These are phyloP conservation scores for Cryphonectria japonica DNA, from an alignment of 2,329 filamentous ascomycete species.

Conservation along the genomic window DNA sequence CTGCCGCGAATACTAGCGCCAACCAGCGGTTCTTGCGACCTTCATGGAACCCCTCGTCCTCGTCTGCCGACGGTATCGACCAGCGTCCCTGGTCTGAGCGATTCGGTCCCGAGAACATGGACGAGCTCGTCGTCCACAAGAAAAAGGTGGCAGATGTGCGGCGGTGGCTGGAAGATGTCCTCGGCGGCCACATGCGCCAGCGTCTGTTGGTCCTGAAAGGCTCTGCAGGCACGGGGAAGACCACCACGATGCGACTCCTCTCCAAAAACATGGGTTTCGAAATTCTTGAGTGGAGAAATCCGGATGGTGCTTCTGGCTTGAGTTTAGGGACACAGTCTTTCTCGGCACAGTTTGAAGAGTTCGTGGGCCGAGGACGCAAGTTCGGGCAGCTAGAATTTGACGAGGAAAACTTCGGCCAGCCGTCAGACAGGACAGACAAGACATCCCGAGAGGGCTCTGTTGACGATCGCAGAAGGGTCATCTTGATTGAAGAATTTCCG, in stretches of 20 bases:
- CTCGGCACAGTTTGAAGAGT: conserved; percentile 87
- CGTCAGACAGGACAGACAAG: conserved; percentile 31
- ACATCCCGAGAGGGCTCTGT: not conserved
- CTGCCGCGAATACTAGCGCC: conserved; percentile 35
- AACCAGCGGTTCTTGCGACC: conserved; percentile 60
- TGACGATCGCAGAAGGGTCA: conserved; percentile 53
- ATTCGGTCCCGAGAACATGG: conserved; percentile 74
- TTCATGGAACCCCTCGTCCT: conserved; percentile 36
- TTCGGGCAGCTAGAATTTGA: conserved; percentile 70
- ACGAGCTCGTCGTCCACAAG: conserved; percentile 92
- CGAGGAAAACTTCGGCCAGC: conserved; percentile 36
- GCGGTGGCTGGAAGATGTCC: conserved; percentile 78
- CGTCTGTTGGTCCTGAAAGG: conserved; percentile 85
- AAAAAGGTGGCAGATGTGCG: conserved; percentile 88
- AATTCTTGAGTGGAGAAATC: conserved; percentile 90
- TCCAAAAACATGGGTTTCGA: conserved; percentile 77
- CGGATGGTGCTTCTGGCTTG: conserved; percentile 61
- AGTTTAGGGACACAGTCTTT: conserved; percentile 69
- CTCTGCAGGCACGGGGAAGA: conserved; percentile 90
- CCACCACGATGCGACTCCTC: conserved; percentile 79
- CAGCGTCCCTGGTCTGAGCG: conserved; percentile 84
- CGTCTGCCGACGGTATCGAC: conserved; percentile 47
- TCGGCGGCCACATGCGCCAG: conserved; percentile 67
- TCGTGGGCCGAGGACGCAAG: conserved; percentile 78
- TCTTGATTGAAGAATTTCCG: conserved; percentile 82